Percentiles rank a stretch among this genome's conserved stretches.
Conservation (phyloP, 2,329 filamentous ascomycete genomes). For the Sarocladium strictum region DNA sequence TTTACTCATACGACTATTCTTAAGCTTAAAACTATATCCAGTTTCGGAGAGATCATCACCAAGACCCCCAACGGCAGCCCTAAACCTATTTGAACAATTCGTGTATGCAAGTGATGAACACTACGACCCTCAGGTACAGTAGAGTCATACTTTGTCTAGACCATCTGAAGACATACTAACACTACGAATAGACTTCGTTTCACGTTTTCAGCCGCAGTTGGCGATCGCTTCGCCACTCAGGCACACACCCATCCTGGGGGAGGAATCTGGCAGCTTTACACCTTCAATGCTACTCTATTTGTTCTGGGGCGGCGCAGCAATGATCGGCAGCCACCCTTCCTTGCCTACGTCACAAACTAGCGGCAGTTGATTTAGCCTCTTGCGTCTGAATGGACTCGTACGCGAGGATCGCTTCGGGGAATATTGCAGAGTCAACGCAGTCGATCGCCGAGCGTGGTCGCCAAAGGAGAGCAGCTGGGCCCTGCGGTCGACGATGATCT, state of each 20-base stretch:
- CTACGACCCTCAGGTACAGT: background rate
- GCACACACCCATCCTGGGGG: background rate
- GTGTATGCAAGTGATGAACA: background rate
- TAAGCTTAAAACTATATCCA: background rate
- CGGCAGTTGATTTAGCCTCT: background rate
- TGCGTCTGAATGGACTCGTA: no score
- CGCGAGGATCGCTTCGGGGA: background rate
- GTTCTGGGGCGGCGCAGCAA: background rate
- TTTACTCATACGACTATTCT: background rate
- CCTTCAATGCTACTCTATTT: background rate
- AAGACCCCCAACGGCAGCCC: background rate
- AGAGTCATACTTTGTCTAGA: background rate
- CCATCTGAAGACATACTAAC: background rate
- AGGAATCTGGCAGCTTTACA: background rate
- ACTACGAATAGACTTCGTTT: background rate
- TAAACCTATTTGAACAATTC: background rate
- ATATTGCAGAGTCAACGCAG: background rate
- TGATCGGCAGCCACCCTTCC: background rate
- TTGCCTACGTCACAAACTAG: conserved; percentile 1
- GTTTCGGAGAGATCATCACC: background rate
- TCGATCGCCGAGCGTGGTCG: background rate
- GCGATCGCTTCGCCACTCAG: conserved; percentile 3
- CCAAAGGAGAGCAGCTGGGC: background rate
- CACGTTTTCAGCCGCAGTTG: background rate
- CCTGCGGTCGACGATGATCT: background rate